Evolutionary conservation across 2,329 filamentous ascomycete species (phyloP), one percentile per base, ranked within the genome.

Genomic region (Venturia asperata): DNA sequence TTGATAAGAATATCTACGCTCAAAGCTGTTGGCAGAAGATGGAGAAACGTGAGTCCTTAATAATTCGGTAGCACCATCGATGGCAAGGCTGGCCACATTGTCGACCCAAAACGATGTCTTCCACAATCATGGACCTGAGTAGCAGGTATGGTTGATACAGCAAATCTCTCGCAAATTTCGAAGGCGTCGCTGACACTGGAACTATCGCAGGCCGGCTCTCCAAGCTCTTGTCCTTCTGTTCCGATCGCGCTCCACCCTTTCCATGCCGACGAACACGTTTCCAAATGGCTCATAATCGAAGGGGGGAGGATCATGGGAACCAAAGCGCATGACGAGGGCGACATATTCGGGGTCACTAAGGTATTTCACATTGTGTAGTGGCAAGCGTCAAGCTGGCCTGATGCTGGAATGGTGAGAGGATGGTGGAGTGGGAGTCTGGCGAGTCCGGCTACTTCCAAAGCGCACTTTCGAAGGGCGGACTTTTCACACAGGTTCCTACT

Each of bases 1-100:
- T 61, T 61, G 60, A 61, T n/a, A 61, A 11, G n/a, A 45, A 61
- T 61, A 24, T 45, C 37, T 45, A 45, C 60, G 37, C 39, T 61
- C 60, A 42, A 45, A 17, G 37, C 39, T 61, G 15, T 42, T 21
- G 34, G 37, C 27, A 45, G 60, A 61, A 24, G 39, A 37, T 21
- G 60, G 24, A 42, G 60, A 43, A 42, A 43, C 27, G 37, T 42
- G 37, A 11, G 17, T 6, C 24, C 27, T 42, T 27, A 27, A 61
- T 61, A 24, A 61, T 42, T 19, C 37, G 52, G 52, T 58, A 58
- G 52, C 52, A 58, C 37, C 5, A 61, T 42, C 10, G 13, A 19
- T 45, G 42, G 42, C 60, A 42, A 61, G 60, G 39, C 60, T 45
- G 39, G 37, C 60, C 21, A 10, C 39, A 42, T 42, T 6, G 39